Conservation (phyloP, 2,329 filamentous ascomycete genomes). For the Blastomyces emzantsi region DNA sequence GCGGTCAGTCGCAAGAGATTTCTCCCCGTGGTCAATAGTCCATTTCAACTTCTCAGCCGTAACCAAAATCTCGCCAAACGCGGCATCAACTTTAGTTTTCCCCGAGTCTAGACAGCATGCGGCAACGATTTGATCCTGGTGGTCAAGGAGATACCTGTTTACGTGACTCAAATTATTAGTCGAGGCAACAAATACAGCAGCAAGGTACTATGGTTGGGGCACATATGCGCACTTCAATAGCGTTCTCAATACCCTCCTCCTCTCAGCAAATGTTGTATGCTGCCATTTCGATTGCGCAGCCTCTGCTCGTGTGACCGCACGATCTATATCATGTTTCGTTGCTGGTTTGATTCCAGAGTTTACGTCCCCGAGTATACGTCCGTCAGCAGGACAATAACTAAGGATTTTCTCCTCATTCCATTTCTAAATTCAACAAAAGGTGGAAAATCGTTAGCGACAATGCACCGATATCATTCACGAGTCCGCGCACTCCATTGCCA, state of each 20-base stretch:
- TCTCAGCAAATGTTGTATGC: constrained; percentile 64
- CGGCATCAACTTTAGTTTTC: constrained; percentile 92
- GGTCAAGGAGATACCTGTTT: constrained; percentile 63
- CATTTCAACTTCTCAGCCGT: constrained; percentile 90
- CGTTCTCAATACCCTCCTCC: constrained; percentile 69
- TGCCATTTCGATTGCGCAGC: constrained; percentile 71
- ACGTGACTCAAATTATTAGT: neutral
- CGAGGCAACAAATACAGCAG: neutral
- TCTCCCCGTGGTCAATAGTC: constrained; percentile 86
- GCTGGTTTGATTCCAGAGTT: constrained; percentile 59
- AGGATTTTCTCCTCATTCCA: constrained; percentile 34
- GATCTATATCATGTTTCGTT: constrained; percentile 68
- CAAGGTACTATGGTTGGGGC: too few species aligned
- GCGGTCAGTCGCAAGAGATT: constrained; percentile 59
- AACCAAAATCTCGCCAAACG: constrained; percentile 88
- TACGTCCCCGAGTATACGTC: constrained; percentile 59
- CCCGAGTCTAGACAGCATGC: constrained; percentile 87
- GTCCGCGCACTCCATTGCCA: neutral
- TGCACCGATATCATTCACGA: neutral
- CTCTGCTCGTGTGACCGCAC: constrained; percentile 62
- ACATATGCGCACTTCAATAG: constrained; percentile 51
- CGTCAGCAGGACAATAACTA: constrained; percentile 68
- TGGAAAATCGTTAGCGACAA: neutral
- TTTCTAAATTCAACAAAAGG: constrained; percentile 16
- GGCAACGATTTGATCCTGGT: constrained; percentile 78